Conservation (phyloP, 192 early-diverging fungal species). For the Umbelopsis isabellina region DNA sequence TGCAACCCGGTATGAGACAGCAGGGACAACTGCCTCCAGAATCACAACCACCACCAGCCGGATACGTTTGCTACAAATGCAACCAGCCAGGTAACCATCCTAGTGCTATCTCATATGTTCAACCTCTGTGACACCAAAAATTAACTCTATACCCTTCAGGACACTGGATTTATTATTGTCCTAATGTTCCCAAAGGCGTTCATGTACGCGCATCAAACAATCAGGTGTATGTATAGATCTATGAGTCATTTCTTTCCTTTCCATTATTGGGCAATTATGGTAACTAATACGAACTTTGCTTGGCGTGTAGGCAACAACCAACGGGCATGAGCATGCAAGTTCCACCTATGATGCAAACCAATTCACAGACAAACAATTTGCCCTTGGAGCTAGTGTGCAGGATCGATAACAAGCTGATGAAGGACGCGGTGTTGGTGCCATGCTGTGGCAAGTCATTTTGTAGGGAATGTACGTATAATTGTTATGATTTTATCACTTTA, state of each 20-base stretch:
- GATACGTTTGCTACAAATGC: slow-evolving; percentile 38
- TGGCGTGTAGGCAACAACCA: too few species aligned
- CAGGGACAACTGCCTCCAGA: slow-evolving; percentile 53
- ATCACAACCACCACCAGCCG: slow-evolving; percentile 65
- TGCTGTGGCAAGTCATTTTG: slow-evolving; percentile 92
- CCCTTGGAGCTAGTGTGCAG: slow-evolving; percentile 78
- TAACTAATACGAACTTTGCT: too few species aligned
- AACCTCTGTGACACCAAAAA: not conserved
- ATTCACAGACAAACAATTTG: slow-evolving; percentile 49
- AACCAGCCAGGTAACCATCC: slow-evolving; percentile 33
- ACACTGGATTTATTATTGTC: slow-evolving; percentile 50
- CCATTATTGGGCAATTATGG: too few species aligned
- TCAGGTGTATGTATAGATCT: not conserved
- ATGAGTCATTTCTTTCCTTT: too few species aligned
- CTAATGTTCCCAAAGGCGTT: slow-evolving; percentile 42
- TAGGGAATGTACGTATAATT: slow-evolving; percentile 76
- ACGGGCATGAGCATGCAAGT: not conserved
- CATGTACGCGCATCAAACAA: slow-evolving; percentile 22
- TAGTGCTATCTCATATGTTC: not conserved
- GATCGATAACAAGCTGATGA: slow-evolving; percentile 74
- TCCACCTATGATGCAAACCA: not conserved
- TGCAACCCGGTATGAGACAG: slow-evolving; percentile 21
- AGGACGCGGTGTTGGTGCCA: slow-evolving; percentile 76
- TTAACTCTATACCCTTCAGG: slow-evolving; percentile 21
- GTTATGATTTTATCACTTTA: not conserved